phyloP scores from a whole-genome alignment of 129 eudicot genomes.

The Flaveria bidentis region DNA sequence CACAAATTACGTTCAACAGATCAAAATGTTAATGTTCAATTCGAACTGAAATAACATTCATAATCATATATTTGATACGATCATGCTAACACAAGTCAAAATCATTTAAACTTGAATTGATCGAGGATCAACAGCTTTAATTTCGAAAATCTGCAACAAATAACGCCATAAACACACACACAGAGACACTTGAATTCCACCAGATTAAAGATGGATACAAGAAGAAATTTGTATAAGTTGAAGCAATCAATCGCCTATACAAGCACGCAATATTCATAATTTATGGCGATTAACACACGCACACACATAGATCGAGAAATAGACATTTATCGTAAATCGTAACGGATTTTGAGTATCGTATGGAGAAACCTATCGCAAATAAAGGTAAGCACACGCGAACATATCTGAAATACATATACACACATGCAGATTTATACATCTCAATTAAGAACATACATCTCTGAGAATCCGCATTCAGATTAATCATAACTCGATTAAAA shows the following conservation, averaged over 20 bases:
- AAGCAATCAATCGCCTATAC: background rate
- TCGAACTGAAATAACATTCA: background rate
- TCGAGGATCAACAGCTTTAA: background rate
- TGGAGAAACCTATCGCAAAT: background rate
- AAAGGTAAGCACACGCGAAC: background rate
- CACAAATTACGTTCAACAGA: background rate
- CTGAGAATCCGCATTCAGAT: background rate
- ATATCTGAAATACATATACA: background rate
- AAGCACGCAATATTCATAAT: constrained; percentile 2
- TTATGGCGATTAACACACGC: background rate
- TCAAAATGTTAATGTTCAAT: background rate
- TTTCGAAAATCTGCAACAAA: constrained; percentile 11
- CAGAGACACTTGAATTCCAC: background rate
- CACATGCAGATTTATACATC: background rate
- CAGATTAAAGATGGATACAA: too few species aligned
- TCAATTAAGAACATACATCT: background rate
- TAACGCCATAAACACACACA: background rate
- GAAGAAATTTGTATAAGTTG: background rate
- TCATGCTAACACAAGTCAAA: background rate
- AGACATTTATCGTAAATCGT: background rate
- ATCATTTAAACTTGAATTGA: background rate
- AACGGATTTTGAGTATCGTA: constrained; percentile 11
- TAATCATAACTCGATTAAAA: background rate
- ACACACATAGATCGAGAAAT: background rate
- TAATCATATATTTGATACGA: too few species aligned